Percentiles rank a stretch among this genome's conserved stretches.
Conservation (phyloP, 2,329 filamentous ascomycete genomes). For the Monosporascus ibericus region DNA sequence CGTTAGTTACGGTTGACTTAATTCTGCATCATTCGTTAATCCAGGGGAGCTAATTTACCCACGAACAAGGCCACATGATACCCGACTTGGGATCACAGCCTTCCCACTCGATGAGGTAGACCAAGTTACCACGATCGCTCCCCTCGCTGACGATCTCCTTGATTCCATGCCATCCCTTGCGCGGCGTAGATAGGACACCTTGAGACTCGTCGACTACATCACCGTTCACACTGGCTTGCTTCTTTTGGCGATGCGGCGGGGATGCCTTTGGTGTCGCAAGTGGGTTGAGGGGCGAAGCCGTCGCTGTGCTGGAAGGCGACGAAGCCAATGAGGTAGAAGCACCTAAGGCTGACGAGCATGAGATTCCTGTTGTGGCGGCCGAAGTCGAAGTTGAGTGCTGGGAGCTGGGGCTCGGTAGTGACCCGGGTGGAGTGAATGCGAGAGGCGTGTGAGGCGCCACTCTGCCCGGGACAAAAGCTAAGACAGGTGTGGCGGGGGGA, state of each 20-base stretch:
- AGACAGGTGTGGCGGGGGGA: not conserved
- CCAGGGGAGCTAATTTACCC: slow-evolving; percentile 15
- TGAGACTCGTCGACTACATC: not conserved
- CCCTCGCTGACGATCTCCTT: slow-evolving; percentile 15
- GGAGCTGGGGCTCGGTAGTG: not conserved
- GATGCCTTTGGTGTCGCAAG: too few relatives aligned
- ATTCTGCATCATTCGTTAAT: not conserved
- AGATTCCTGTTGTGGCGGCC: not conserved
- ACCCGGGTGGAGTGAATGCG: not conserved
- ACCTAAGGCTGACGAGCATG: not conserved
- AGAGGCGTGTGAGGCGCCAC: not conserved
- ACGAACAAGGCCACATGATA: slow-evolving; percentile 16
- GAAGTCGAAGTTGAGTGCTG: not conserved
- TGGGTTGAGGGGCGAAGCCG: not conserved
- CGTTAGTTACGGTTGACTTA: not conserved
- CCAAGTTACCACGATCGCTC: not conserved
- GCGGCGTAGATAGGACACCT: slow-evolving; percentile 1
- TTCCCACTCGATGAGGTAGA: slow-evolving; percentile 25
- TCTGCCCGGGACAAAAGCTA: not conserved
- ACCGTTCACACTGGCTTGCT: not conserved
- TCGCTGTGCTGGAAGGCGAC: not conserved
- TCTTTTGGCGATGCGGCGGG: not conserved
- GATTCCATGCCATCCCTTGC: slow-evolving; percentile 18
- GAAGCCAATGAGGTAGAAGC: not conserved
- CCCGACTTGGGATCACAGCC: slow-evolving; percentile 18